A percentile compares a stretch with the other conserved stretches of the same genome.
Evolutionary conservation across 176 grass and related monocot species (phyloP).

Genomic region (Chloris gayana): DNA sequence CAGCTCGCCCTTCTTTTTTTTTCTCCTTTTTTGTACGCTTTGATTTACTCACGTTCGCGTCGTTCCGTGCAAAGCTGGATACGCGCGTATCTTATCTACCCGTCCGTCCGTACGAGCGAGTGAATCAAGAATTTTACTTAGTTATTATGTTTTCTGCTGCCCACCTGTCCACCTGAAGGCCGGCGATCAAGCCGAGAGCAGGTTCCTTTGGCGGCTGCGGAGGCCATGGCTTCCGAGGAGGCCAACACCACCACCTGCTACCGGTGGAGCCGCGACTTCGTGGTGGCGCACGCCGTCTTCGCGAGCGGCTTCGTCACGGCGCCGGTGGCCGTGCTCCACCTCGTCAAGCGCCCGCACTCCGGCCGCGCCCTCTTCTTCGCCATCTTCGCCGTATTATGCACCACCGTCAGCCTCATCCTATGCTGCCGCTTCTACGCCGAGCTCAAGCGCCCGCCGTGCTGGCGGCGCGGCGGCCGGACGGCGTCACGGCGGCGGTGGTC

Average conservation of each 20-base stretch:
- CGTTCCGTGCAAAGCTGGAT: neutral
- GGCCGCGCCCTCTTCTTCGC: constrained; percentile 31
- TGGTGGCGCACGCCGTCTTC: constrained; percentile 42
- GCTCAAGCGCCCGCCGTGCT: constrained; percentile 33
- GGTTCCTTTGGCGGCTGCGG: neutral
- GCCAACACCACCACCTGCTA: constrained; percentile 30
- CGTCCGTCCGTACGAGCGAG: neutral
- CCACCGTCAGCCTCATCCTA: constrained; percentile 31
- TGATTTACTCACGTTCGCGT: neutral
- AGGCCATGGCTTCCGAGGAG: constrained; percentile 9
- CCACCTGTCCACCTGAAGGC: neutral
- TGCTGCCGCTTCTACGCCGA: constrained; percentile 50
- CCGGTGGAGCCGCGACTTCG: constrained; percentile 48
- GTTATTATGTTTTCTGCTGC: neutral
- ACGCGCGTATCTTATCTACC: neutral
- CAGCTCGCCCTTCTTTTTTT: neutral
- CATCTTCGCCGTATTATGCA: constrained; percentile 25
- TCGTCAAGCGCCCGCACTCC: constrained; percentile 22
- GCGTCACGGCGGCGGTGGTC: neutral
- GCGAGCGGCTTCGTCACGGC: constrained; percentile 36
- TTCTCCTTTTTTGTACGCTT: neutral
- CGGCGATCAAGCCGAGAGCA: neutral
- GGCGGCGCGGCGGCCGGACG: constrained; percentile 20
- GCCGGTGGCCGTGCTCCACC: constrained; percentile 30
- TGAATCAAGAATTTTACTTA: neutral